Percentiles rank a stretch among this genome's conserved stretches.
These are phyloP conservation scores for Kazachstania africana DNA, from an alignment of 805 yeast species.

Conservation along the genomic window DNA sequence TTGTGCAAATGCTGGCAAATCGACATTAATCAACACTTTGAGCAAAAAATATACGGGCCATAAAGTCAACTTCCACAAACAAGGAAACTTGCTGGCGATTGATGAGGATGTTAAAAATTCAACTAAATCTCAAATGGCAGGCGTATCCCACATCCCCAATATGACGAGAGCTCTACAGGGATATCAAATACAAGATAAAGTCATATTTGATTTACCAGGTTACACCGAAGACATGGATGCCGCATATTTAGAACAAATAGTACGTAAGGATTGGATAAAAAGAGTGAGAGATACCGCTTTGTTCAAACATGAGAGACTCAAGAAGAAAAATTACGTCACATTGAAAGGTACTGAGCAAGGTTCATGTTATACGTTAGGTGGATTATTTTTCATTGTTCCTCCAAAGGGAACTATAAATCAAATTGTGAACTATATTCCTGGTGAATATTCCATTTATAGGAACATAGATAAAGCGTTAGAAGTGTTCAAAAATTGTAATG, in stretches of 20 bases:
- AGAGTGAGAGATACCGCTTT: slow-evolving; percentile 24
- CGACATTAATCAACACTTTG: slow-evolving; percentile 43
- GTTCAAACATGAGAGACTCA: slow-evolving; percentile 21
- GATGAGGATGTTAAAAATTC: slow-evolving; percentile 4
- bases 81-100: slow-evolving; percentile 4
- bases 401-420: slow-evolving; percentile 41
- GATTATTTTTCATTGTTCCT: slow-evolving; percentile 44
- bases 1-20: slow-evolving; percentile 58
- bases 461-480: slow-evolving; percentile 26
- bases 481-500: slow-evolving; percentile 12
- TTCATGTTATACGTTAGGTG: slow-evolving; percentile 44
- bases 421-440: slow-evolving; percentile 35
- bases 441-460: slow-evolving; percentile 26
- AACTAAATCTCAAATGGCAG: slow-evolving; percentile 16
- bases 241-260: slow-evolving; percentile 17
- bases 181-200: slow-evolving; percentile 26
- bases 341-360: slow-evolving; percentile 29
- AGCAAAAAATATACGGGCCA: slow-evolving; percentile 21
- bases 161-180: slow-evolving; percentile 47
- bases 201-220: slow-evolving; percentile 32
- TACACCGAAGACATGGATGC: slow-evolving; percentile 17
- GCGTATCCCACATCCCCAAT: slow-evolving; percentile 48
- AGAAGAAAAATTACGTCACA: slow-evolving; percentile 23
- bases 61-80: slow-evolving; percentile 6
- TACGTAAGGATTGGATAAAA: slow-evolving; percentile 22